Evolutionary conservation across 2,329 filamentous ascomycete species (phyloP), one percentile per base, ranked within the genome.

Genomic region (Cyclaneusma minus): DNA sequence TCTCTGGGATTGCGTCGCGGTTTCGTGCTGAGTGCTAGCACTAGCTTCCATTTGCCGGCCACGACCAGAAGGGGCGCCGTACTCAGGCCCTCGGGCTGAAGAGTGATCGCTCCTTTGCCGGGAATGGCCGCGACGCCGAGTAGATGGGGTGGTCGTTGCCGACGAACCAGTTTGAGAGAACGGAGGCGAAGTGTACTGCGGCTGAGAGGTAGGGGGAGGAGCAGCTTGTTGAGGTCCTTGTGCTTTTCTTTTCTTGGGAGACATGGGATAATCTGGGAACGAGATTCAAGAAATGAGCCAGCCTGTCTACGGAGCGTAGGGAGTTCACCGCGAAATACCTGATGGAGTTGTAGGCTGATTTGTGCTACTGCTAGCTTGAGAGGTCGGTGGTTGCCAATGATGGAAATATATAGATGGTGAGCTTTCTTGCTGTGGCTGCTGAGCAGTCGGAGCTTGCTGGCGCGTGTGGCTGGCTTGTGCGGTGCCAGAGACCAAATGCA

Each of bases 401-500:
- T 92, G 82, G 48, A 93, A 93, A 50, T 82, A 89, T 24, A 92
- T 79, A 13, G 75, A 78, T 1, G 77, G 72, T 21, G 78, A 81
- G 11, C 70, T 64, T 35, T 74, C 68, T 38, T 77, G 65, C 40
- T 72, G 68, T 29, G 62, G 60, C 40, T 73, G 68, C 32, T 65
- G 62, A 23, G 53, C 52, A 6, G 58, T 52, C 29, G 69, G 63
- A 20, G 54, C 50, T 45, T 55, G 64, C 41, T 57, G 60, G 43
- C 60, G 65, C 44, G 56, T 61, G 50, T 46, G 43, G 6, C 32
- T 22, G 38, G 29, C 26, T n/a, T 62, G 63, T 42, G 48, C n/a
- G n/a, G n/a, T 56, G 40, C 45, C 49, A 52, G 50, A 54, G 24
- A 60, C 54, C 28, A 54, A 42, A 33, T 56, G 46, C 40, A 56